These are phyloP conservation scores for Eucalyptus polybractea DNA, from an alignment of 345 rosid genomes.

Conservation along the genomic window DNA sequence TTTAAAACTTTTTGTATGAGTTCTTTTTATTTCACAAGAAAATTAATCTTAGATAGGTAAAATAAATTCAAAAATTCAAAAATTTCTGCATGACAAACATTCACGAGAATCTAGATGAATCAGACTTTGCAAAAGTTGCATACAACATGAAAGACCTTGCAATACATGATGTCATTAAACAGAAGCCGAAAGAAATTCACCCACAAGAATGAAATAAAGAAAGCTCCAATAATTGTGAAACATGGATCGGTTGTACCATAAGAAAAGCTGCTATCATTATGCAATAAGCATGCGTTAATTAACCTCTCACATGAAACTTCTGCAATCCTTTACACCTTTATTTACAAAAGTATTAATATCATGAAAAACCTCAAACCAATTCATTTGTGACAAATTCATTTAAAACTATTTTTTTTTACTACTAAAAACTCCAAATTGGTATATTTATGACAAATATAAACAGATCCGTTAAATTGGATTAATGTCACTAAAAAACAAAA, in stretches of 20 bases:
- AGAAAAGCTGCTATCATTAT: background rate
- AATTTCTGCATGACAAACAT: background rate
- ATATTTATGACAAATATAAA: no score
- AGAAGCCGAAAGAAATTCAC: background rate
- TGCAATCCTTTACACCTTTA: background rate
- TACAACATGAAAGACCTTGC: background rate
- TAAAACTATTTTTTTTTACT: no score
- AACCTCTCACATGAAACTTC: background rate
- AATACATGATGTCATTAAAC: background rate
- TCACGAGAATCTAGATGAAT: background rate
- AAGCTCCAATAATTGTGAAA: background rate
- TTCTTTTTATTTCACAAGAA: background rate
- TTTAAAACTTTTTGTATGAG: background rate
- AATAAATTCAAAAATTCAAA: no score
- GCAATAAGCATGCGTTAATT: background rate
- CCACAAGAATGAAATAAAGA: background rate
- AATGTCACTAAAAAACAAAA: no score
- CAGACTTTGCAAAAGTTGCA: background rate
- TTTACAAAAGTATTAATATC: no score
- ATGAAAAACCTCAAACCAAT: accelerated
- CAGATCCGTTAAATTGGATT: no score
- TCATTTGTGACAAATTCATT: no score
- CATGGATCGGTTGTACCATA: background rate
- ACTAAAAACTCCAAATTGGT: no score
- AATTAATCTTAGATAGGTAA: background rate